Base-by-base conservation (phyloP, 2,329 filamentous ascomycete species). In the Alternaria viburni region DNA sequence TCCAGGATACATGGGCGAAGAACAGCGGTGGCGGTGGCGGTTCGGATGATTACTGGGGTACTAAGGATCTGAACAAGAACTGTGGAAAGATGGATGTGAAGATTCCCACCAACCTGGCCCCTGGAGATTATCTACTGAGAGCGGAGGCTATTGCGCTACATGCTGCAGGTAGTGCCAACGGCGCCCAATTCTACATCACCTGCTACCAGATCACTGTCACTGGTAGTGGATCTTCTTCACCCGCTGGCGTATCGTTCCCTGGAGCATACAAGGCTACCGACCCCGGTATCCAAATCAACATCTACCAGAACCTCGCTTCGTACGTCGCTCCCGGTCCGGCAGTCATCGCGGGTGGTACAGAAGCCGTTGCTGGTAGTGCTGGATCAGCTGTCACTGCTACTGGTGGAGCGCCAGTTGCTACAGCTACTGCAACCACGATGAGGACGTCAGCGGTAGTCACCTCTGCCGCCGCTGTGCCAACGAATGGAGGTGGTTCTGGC, bases 141-240 rank as follows among this genome's bases (percentile, higher is more conserved):
- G 85, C 86, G 32, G 87, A 89, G 80, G 82, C 86, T 49, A 84
- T 90, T 57, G 88, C 86, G 19, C 86, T 90, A 52, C 88, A 62
- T 23, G 32, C 90, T 79, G 77, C 80, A 41, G 83, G 81, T 5
- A 68, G 75, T 43, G 57, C 79, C 15, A 81, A 81, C 58, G 84
- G 81, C 30, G 81, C 82, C 19, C 80, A 84, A 68, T 79, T 80
- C 70, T 83, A 84, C 72, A 59, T 82, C 26, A 77, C 77, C 30
- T 84, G 89, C 77, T 81, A 88, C 70, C 89, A 90, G 81, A 73
- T 90, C 66, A 83, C 88, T 74, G 80, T 90, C 65, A 85, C 85
- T 25, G 87, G 87, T 59, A 77, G 80, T 43, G 86, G 85, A 15
- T 83, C 85, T 44, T 81, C 80, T n/a, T 79, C 74, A 61, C 77